phyloP scores from a whole-genome alignment of 306 rosid species.

The Quercus berberidifolia region DNA sequence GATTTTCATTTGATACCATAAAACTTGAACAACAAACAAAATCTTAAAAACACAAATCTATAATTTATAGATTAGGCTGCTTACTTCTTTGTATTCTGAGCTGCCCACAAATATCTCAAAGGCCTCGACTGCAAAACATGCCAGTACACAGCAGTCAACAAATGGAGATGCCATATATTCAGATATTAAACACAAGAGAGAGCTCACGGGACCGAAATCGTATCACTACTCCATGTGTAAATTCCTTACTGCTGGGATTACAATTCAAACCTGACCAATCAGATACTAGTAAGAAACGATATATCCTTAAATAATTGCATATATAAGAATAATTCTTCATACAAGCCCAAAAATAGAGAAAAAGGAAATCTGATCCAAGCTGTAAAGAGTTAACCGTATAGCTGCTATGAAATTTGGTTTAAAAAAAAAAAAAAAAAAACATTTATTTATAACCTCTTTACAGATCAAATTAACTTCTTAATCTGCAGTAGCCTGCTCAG shows the following conservation, averaged over 20 bases:
- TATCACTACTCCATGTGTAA: constrained; percentile 63
- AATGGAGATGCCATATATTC: constrained; percentile 22
- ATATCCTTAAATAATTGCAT: not conserved
- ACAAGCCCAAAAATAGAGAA: not conserved
- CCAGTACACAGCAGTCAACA: constrained; percentile 29
- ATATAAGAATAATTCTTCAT: not conserved
- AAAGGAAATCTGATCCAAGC: not conserved
- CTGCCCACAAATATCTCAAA: constrained; percentile 58
- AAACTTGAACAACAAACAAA: constrained; percentile 17
- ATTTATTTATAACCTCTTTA: not conserved
- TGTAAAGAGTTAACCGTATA: not conserved
- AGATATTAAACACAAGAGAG: constrained; percentile 20
- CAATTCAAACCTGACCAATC: constrained; percentile 62
- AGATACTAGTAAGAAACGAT: constrained; percentile 12
- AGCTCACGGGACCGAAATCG: constrained; percentile 83
- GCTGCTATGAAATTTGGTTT: not conserved
- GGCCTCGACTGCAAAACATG: constrained; percentile 63
- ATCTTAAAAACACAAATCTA: not conserved
- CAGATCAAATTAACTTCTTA: constrained; percentile 1
- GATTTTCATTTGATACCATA: constrained; percentile 13
- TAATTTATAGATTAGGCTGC: constrained; percentile 25
- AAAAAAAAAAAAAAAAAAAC: too few relatives aligned
- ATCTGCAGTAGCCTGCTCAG: constrained; percentile 1
- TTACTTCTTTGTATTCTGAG: constrained; percentile 83
- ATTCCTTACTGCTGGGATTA: constrained; percentile 58